phyloP scores from a whole-genome alignment of 768 basidiomycete genomes.

The Trametes gibbosa region DNA sequence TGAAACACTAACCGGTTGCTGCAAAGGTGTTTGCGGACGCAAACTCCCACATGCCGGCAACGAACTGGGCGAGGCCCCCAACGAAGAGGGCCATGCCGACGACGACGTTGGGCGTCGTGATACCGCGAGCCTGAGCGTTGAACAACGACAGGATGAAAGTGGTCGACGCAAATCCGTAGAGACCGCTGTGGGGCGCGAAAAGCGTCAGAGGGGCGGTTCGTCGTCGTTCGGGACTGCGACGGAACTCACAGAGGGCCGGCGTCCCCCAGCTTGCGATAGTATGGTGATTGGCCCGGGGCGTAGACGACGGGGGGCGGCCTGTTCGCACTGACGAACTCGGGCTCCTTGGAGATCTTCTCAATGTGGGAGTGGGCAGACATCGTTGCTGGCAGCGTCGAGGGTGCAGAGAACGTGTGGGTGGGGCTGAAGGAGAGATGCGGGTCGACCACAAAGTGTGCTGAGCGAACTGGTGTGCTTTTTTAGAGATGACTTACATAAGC shows the following conservation, averaged over 20 bases:
- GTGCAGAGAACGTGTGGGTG: not conserved
- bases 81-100: conserved; percentile 85
- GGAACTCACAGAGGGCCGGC: conserved; percentile 52
- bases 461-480: not conserved
- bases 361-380: conserved; percentile 24
- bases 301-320: conserved; percentile 6
- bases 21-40: conserved; percentile 63
- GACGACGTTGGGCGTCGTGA: conserved; percentile 63
- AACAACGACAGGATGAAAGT: conserved; percentile 76
- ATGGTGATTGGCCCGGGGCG: conserved; percentile 8
- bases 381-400: conserved; percentile 3
- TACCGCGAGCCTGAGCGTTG: conserved; percentile 57
- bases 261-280: conserved; percentile 45
- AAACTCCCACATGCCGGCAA: conserved; percentile 83
- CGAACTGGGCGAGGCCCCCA: conserved; percentile 81
- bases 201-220: conserved; percentile 1
- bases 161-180: conserved; percentile 82
- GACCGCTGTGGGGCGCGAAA: conserved; percentile 46
- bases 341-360: conserved; percentile 26
- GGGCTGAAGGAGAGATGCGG: not conserved
- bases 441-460: not conserved
- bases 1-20: conserved; percentile 59
- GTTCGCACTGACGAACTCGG: conserved; percentile 18
- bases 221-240: conserved; percentile 1
- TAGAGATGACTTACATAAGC: conserved; percentile 11